These are phyloP conservation scores for Phytophthora kernoviae DNA, from an alignment of 352 stramenopile genomes.

Conservation along the genomic window DNA sequence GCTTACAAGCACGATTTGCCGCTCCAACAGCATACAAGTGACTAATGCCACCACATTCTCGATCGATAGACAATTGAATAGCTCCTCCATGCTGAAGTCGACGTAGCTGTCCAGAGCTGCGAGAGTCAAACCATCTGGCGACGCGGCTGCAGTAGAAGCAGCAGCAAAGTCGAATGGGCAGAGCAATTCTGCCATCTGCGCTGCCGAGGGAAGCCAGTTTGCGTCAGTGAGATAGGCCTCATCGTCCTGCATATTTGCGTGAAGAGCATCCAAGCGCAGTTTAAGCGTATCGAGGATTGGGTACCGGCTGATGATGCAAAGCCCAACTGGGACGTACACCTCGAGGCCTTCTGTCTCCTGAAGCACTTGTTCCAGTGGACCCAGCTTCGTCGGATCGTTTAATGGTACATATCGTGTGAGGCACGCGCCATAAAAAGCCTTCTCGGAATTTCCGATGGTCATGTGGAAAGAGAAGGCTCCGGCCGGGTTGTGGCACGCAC, in stretches of 20 bases:
- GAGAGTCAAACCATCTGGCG: slow-evolving; percentile 34
- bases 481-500: slow-evolving; percentile 63
- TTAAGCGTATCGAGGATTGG: slow-evolving; percentile 85
- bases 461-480: slow-evolving; percentile 80
- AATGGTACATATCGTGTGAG: slow-evolving; percentile 82
- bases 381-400: slow-evolving; percentile 67
- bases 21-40: slow-evolving; percentile 76
- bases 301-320: slow-evolving; percentile 86
- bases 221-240: slow-evolving; percentile 56
- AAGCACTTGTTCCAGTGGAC: slow-evolving; percentile 76
- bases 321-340: slow-evolving; percentile 72
- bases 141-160: slow-evolving; percentile 18
- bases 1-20: slow-evolving; percentile 80
- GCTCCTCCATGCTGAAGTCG: slow-evolving; percentile 83
- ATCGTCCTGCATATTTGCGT: slow-evolving; percentile 62
- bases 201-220: slow-evolving; percentile 58
- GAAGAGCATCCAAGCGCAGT: slow-evolving; percentile 64
- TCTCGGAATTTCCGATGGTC: slow-evolving; percentile 83
- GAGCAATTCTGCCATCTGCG: slow-evolving; percentile 68
- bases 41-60: slow-evolving; percentile 73
- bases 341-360: slow-evolving; percentile 83
- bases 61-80: slow-evolving; percentile 81
- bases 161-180: slow-evolving; percentile 66
- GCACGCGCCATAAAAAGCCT: slow-evolving; percentile 80
- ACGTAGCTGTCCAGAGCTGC: slow-evolving; percentile 63